Conservation (phyloP, 768 basidiomycete genomes). For the Tubosaeta sp. region DNA sequence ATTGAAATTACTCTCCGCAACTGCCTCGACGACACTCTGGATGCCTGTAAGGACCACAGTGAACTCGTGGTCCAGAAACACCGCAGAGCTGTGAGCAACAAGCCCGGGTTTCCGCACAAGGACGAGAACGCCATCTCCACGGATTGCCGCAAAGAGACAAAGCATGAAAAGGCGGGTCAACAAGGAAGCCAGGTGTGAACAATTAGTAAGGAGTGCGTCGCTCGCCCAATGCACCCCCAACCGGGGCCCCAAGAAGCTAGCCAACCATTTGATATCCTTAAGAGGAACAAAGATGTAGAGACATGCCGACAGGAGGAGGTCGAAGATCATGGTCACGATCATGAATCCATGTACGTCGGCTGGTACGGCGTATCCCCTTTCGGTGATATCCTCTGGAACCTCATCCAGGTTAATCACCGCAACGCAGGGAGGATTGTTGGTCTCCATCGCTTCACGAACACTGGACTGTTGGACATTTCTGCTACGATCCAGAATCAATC, state of each 20-base stretch:
- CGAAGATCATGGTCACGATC: too few relatives aligned
- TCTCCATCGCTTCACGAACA: background rate
- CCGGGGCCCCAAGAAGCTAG: background rate
- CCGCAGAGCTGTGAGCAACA: background rate
- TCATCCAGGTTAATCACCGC: constrained; percentile 3
- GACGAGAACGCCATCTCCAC: background rate
- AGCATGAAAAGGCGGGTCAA: too few relatives aligned
- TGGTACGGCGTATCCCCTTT: background rate
- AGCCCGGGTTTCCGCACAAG: background rate
- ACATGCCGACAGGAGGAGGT: too few relatives aligned
- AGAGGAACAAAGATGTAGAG: background rate
- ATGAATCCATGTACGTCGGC: background rate
- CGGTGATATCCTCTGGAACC: background rate
- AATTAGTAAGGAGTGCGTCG: too few relatives aligned
- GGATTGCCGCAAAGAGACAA: background rate
- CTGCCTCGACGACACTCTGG: constrained; percentile 1
- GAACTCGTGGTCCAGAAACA: constrained; percentile 1
- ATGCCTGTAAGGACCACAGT: background rate
- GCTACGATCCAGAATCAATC: constrained; percentile 2
- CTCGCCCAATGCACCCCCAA: background rate
- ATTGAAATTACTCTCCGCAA: constrained; percentile 2
- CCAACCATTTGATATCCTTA: background rate
- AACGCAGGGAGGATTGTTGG: background rate
- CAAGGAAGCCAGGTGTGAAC: too few relatives aligned
- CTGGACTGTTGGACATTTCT: background rate